Percentiles rank a stretch among this genome's conserved stretches.
These are phyloP conservation scores for Penicillium vulpinum DNA, from an alignment of 2,329 filamentous ascomycete genomes.

Conservation along the genomic window DNA sequence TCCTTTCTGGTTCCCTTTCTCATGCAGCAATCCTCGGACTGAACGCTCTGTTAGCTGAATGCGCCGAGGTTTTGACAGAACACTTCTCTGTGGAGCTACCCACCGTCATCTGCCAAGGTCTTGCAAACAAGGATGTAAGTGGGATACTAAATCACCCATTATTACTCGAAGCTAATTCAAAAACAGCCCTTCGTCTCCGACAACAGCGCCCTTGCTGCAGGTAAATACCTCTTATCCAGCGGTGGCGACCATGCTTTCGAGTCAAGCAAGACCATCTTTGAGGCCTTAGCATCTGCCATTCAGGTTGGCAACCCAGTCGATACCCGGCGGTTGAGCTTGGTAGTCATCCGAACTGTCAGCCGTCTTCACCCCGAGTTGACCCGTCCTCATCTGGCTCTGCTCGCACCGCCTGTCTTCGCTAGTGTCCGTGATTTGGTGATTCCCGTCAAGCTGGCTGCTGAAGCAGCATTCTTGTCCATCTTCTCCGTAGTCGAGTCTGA, in stretches of 20 bases:
- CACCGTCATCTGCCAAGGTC: conserved; percentile 75
- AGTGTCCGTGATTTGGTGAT: conserved; percentile 90
- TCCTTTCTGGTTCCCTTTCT: conserved; percentile 74
- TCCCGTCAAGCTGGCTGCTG: conserved; percentile 90
- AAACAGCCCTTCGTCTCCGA: conserved; percentile 76
- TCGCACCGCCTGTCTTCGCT: conserved; percentile 84
- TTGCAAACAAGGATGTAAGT: conserved; percentile 73
- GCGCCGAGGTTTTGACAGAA: conserved; percentile 67
- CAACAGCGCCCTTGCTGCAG: conserved; percentile 83
- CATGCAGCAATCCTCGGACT: conserved; percentile 80
- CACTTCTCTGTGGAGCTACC: conserved; percentile 72
- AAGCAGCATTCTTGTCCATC: conserved; percentile 87
- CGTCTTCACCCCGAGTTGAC: conserved; percentile 77
- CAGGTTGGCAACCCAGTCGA: conserved; percentile 77
- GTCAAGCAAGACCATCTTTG: conserved; percentile 74
- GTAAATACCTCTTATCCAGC: conserved; percentile 79
- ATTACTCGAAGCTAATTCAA: conserved; percentile 17
- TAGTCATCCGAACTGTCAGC: conserved; percentile 81
- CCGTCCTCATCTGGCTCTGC: conserved; percentile 73
- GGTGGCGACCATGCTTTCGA: conserved; percentile 65
- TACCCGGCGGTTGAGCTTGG: conserved; percentile 79
- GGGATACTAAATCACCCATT: background rate
- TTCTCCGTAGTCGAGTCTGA: conserved; percentile 91
- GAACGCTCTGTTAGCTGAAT: conserved; percentile 84
- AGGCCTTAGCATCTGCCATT: conserved; percentile 72